Conservation (phyloP, 345 rosid species). For the Fremontodendron californicum region DNA sequence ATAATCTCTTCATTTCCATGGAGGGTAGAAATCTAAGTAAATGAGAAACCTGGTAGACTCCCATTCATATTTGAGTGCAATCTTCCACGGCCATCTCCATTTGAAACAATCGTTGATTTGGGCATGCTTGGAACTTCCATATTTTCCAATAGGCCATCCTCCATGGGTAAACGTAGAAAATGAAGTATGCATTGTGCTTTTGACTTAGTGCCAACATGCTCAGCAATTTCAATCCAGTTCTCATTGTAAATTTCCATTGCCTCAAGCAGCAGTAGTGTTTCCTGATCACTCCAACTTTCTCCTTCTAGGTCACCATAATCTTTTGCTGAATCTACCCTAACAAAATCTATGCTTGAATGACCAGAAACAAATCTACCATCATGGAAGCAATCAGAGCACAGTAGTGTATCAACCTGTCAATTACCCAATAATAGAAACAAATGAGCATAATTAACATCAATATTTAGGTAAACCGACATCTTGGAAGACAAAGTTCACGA, state of each 20-base stretch:
- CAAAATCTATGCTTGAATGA: slow-evolving; percentile 88
- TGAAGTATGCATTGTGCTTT: too few species aligned
- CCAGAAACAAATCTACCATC: slow-evolving; percentile 80
- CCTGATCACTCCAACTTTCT: slow-evolving; percentile 92
- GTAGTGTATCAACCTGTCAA: slow-evolving; percentile 66
- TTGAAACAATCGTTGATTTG: slow-evolving; percentile 35
- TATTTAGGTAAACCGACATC: neutral
- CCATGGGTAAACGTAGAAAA: slow-evolving; percentile 83
- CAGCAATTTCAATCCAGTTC: slow-evolving; percentile 88
- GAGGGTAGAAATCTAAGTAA: slow-evolving; percentile 8
- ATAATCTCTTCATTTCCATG: neutral
- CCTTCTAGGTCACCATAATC: slow-evolving; percentile 68
- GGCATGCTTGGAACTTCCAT: slow-evolving; percentile 64
- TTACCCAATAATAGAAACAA: slow-evolving; percentile 9
- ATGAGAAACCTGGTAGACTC: slow-evolving; percentile 39
- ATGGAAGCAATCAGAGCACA: slow-evolving; percentile 79
- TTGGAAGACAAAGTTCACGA: neutral
- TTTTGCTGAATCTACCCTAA: slow-evolving; percentile 60
- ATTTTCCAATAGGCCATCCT: slow-evolving; percentile 77
- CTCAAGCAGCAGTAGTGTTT: slow-evolving; percentile 85
- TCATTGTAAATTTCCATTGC: slow-evolving; percentile 82
- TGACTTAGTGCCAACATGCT: slow-evolving; percentile 85
- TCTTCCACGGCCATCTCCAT: slow-evolving; percentile 49
- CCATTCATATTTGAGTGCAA: slow-evolving; percentile 49
- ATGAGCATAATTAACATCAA: neutral